Base-by-base conservation (phyloP, 108 stramenopile genomes). In the Pseudonitzschia multiseries region DNA sequence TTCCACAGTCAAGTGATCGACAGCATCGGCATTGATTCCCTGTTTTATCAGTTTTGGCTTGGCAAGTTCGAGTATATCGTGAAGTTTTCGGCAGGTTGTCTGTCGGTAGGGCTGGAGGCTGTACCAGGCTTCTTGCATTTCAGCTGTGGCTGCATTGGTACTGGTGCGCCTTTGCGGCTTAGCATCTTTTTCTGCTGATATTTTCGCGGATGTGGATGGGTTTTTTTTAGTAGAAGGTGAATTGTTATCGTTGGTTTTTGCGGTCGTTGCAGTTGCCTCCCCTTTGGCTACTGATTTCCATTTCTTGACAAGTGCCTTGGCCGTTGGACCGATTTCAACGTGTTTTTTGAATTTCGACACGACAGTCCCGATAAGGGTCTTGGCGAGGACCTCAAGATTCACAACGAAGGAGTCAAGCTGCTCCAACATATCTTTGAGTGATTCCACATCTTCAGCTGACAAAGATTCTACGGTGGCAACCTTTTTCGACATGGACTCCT, bases 211-310 rank as follows among this genome's bases (percentile, higher is more conserved):
- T 48, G 18, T 10, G 46, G 46, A 14, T 48, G 13, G 4, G 1
- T 48, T 48, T 48, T 48, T 54, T 41, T 14, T 1, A 18, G 46
- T 1, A 18, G 46, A 48, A 14, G 18, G 18, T 48, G 46, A 48
- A 3, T 48, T 48, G 46, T 40, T 42, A 81, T 20, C 20, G 75
- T 48, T 51, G 84, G 32, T 56, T 64, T 60, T 21, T 26, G 24
- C 24, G 5, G 22, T 56, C 54, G 54, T 2, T 1, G 46, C 26
- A 6, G 62, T 33, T 64, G 27, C 61, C 42, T 53, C 50, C 33
- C 48, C 74, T 74, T 86, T 73, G 80, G 95, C 94, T 0, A 90
- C 75, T 54, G 89, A 70, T 73, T 96, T 96, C 95, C 95, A 96
- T 62, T 92, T 91, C 70, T 92, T 93, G 15, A 96, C 85, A 62